Evolutionary conservation across 805 yeast genomes (phyloP).

Genomic region (Candida maltosa): DNA sequence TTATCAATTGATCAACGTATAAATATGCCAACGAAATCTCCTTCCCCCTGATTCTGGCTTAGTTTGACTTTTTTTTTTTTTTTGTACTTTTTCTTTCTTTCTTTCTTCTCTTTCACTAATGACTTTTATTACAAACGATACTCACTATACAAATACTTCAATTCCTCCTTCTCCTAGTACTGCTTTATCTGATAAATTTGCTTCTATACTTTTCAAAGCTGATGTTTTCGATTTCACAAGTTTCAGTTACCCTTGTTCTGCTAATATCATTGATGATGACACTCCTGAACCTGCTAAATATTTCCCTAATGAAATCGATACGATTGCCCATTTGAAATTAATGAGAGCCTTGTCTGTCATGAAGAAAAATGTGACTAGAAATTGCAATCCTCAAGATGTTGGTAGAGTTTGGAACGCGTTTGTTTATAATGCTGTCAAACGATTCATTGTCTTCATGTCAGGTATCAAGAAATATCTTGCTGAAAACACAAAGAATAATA

Average conservation of each 20-base stretch:
- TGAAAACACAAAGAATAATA: neutral
- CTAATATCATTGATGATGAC: neutral
- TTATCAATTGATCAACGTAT: no score
- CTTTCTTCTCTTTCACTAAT: no score
- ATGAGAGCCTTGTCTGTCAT: constrained; percentile 17
- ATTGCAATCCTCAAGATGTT: constrained; percentile 2
- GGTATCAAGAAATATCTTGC: constrained; percentile 8
- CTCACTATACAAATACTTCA: neutral
- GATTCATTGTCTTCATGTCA: constrained; percentile 18
- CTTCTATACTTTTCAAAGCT: neutral
- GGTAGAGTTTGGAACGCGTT: constrained; percentile 17
- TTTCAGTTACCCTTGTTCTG: neutral
- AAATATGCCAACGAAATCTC: no score
- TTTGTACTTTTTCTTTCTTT: no score
- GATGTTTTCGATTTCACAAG: neutral
- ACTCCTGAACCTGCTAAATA: neutral
- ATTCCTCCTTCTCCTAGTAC: no score
- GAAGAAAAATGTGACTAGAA: constrained; percentile 11
- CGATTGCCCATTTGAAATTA: constrained; percentile 19
- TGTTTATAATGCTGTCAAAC: constrained; percentile 18
- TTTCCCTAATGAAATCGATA: constrained; percentile 11
- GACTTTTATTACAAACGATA: neutral
- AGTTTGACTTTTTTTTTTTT: no score
- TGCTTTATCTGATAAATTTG: no score
- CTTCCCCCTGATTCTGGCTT: no score